Base-by-base conservation (phyloP, 331 rosid species). In the Prunus yedoensis region DNA sequence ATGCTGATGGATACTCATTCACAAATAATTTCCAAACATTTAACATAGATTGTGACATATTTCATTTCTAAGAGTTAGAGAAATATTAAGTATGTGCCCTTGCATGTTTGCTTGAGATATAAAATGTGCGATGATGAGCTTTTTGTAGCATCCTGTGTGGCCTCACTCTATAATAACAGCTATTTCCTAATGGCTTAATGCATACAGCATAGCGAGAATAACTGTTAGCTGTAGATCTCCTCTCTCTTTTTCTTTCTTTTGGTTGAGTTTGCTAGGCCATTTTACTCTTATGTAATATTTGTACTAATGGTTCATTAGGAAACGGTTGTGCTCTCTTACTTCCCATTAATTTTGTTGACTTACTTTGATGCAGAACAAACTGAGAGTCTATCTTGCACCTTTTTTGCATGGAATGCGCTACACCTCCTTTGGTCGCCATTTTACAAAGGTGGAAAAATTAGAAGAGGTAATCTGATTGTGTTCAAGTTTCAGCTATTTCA, bases 351-450 rank as follows among this genome's bases (percentile, higher is more conserved):
- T 14, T 53, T 45, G 14, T 10, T 0, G 20, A 20, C 30, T 45
- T 65, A n/a, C 45, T 5, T 51, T 64, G 23, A 75, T 66, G 30
- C 79, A 91, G 93, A 83, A 73, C 60, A 85, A 80, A 62, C 82
- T 91, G 63, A 70, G 76, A 60, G 78, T 91, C 76, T 85, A 83
- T 77, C 89, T 87, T 32, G 81, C 87, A 53, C 91, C 96, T 68
- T 83, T 88, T 83, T 86, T 88, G 64, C 78, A 85, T 77, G 90
- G 91, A 59, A 87, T 32, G 76, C 85, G 90, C 53, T 88, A 88
- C 80, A 88, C 96, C 59, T 88, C 93, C 60, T 91, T 80, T 80
- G 96, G 96, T 73, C 91, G 91, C 72, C 93, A 88, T 88, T 91
- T 91, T 80, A 91, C 93, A 5, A 83, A 88, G 68, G 52, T 82